These are phyloP conservation scores for Microstegium vimineum DNA, from an alignment of 176 grass and related monocot genomes.

Conservation along the genomic window DNA sequence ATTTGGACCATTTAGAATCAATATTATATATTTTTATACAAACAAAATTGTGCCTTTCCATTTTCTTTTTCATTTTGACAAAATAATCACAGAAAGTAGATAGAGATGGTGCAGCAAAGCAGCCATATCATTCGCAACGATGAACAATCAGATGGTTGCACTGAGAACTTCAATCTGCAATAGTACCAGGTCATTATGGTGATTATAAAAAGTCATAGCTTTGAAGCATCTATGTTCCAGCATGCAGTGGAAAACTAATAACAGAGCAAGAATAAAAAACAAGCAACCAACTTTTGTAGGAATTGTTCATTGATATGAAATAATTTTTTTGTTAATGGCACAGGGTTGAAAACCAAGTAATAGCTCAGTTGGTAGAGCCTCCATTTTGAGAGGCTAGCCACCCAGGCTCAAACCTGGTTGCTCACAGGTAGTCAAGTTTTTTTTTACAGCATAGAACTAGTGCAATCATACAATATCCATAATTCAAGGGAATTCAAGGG, in stretches of 20 bases:
- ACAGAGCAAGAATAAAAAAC: not conserved
- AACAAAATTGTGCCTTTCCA: not conserved
- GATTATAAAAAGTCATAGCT: not conserved
- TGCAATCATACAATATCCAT: not conserved
- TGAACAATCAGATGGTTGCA: not conserved
- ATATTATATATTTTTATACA: not conserved
- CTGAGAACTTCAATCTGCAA: not conserved
- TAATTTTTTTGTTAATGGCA: not conserved
- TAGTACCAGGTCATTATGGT: not conserved
- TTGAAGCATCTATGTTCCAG: not conserved
- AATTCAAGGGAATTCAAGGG: conserved; percentile 1
- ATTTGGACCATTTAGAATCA: not conserved
- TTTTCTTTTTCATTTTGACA: not conserved
- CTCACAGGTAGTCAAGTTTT: not conserved
- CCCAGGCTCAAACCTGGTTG: not conserved
- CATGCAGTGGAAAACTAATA: not conserved
- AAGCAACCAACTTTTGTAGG: not conserved
- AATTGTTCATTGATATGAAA: not conserved
- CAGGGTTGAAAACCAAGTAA: not conserved
- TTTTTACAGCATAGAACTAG: not conserved
- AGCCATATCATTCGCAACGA: not conserved
- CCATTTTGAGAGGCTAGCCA: not conserved
- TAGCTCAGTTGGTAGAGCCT: not conserved
- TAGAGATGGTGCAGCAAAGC: not conserved
- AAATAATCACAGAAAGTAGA: not conserved